Evolutionary conservation across 2,329 filamentous ascomycete species (phyloP).

Genomic region (Penicillium fuscoglaucum): DNA sequence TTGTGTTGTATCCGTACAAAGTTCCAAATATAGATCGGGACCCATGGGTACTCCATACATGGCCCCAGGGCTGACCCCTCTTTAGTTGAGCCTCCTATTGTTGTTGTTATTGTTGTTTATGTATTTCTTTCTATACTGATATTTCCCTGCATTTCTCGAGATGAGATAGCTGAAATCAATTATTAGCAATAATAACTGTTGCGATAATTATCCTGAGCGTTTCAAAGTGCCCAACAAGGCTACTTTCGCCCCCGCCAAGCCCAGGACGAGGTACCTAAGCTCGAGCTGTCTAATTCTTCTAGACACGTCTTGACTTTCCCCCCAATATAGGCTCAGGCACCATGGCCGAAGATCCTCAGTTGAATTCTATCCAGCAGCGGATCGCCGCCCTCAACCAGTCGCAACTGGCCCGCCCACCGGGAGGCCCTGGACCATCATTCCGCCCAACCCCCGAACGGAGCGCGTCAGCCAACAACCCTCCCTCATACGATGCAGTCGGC

Average conservation of each 20-base stretch:
- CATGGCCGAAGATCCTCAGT: slow-evolving; percentile 46
- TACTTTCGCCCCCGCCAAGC: slow-evolving; percentile 24
- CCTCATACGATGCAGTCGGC: slow-evolving; percentile 34
- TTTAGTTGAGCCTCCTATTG: not conserved
- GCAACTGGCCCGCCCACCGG: slow-evolving; percentile 41
- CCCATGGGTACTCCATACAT: slow-evolving; percentile 7
- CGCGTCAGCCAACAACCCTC: slow-evolving; percentile 38
- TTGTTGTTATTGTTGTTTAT: not conserved
- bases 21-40: slow-evolving; percentile 13
- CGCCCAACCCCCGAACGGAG: slow-evolving; percentile 28
- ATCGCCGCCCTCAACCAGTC: slow-evolving; percentile 48
- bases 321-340: not conserved
- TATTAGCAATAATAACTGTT: not conserved
- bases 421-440: slow-evolving; percentile 27
- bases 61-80: not conserved
- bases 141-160: not conserved
- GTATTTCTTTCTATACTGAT: not conserved
- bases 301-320: not conserved
- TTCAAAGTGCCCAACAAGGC: slow-evolving; percentile 1
- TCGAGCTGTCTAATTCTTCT: slow-evolving; percentile 16
- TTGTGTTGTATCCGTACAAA: not conserved
- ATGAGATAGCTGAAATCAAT: not conserved
- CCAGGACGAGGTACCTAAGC: slow-evolving; percentile 19
- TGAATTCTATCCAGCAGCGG: slow-evolving; percentile 48
- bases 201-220: not conserved